Conservation (phyloP, 805 yeast species). For the Torulaspora maleeae region DNA sequence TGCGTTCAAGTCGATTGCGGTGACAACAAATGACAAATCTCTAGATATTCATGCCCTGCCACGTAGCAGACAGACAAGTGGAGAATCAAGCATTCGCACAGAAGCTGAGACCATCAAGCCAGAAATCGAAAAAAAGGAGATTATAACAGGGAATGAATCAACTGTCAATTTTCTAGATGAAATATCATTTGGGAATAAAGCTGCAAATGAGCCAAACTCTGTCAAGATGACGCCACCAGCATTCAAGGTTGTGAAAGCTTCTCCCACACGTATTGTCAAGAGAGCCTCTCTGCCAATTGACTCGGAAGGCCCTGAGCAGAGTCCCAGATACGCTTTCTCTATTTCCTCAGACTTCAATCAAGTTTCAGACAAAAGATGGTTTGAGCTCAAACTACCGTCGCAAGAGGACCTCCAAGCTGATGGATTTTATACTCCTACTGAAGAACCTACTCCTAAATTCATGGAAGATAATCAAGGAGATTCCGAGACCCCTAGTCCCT, state of each 20-base stretch:
- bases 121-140: not conserved
- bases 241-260: conserved; percentile 23
- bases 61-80: not conserved
- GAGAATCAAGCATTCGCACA: not conserved
- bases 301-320: conserved; percentile 8
- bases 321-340: conserved; percentile 16
- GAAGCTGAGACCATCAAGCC: not conserved
- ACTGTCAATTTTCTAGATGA: not conserved
- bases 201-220: not conserved
- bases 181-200: not conserved
- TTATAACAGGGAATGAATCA: not conserved
- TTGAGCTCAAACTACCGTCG: conserved; percentile 25
- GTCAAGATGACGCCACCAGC: not conserved
- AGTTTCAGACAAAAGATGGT: conserved; percentile 17
- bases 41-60: not conserved
- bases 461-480: not conserved
- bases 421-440: conserved; percentile 12
- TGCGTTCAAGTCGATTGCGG: conserved; percentile 12
- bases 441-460: conserved; percentile 9
- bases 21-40: not conserved
- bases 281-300: conserved; percentile 6
- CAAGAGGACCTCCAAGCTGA: conserved; percentile 21
- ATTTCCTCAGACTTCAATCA: conserved; percentile 18
- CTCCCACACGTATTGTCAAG: conserved; percentile 22
- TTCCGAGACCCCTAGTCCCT: conserved; percentile 10